Conservation (phyloP, 306 rosid genomes). For the Astragalus glycyphyllos region DNA sequence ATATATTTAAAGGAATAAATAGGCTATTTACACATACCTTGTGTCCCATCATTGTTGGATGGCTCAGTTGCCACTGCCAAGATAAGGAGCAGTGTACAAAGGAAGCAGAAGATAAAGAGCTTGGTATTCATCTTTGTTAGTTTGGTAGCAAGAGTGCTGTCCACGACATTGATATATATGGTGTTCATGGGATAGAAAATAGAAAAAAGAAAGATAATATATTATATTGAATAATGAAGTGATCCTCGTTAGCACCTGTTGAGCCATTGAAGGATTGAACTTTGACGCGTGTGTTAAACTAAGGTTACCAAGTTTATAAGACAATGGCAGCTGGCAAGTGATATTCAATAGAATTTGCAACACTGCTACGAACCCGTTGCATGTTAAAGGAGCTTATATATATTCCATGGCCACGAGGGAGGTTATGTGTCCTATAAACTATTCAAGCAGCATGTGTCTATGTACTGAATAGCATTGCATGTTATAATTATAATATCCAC, state of each 20-base stretch:
- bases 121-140: conserved; percentile 38
- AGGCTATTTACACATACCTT: conserved; percentile 17
- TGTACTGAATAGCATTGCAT: too few relatives aligned
- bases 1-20: too few relatives aligned
- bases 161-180: conserved; percentile 29
- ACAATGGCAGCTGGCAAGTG: conserved; percentile 34
- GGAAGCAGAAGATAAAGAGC: conserved; percentile 28
- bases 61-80: conserved; percentile 31
- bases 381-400: too few relatives aligned
- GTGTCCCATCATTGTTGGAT: conserved; percentile 35
- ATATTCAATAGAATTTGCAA: too few relatives aligned
- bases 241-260: conserved; percentile 33
- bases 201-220: neutral
- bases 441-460: too few relatives aligned
- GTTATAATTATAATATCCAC: too few relatives aligned
- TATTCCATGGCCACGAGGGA: too few relatives aligned
- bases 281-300: conserved; percentile 31
- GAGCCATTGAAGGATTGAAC: neutral
- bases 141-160: neutral
- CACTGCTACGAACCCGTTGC: too few relatives aligned
- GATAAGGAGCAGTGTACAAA: conserved; percentile 26
- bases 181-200: neutral
- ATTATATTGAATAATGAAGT: too few relatives aligned
- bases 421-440: too few relatives aligned
- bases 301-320: conserved; percentile 24